Evolutionary conservation across 768 basidiomycete species (phyloP), one percentile per base, ranked within the genome.

Genomic region (Astraeus odoratus): DNA sequence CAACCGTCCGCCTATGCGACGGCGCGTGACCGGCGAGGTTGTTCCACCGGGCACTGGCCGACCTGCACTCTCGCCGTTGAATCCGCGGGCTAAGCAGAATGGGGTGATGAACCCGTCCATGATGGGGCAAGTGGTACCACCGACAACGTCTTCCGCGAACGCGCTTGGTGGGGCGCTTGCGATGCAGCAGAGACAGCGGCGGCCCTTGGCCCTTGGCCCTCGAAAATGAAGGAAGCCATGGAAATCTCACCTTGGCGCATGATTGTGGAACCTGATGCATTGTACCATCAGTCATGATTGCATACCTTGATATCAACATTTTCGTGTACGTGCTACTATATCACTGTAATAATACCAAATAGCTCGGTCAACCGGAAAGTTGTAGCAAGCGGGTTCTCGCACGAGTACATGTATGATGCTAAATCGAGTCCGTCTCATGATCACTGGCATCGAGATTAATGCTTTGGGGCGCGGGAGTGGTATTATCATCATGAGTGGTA

Each of bases 11-110:
- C 66, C 69, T 0, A 66, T 78, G 53, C 74, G 85, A 39, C 70
- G 86, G 49, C 77, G 78, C 48, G 81, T 77, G 19, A 83, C 83
- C 7, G 77, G 74, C 22, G 60, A 62, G 1, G 59, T 39, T 45
- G 60, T 46, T 18, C 64, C 53, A 44, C 68, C 58, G 4, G 61
- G 54, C 5, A 52, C 61, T 3, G 49, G 48, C 24, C 59, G 66
- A 35, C 75, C 75, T 6, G 75, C 73, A 5, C 58, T 88, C 16
- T 87, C 83, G 2, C 85, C 86, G 24, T 57, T 90, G 55, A 90
- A 90, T 58, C 86, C 86, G 9, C 72, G 78, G 45, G 74, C 83
- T 15, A 67, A 81, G 46, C 71, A 73, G 49, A 74, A 66, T 46
- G 72, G 70, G 7, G 44, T 75, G 52, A 56, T 69, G 39, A 58